Base-by-base conservation (phyloP, 805 yeast genomes). In the Wickerhamomyces subpelliculosus region DNA sequence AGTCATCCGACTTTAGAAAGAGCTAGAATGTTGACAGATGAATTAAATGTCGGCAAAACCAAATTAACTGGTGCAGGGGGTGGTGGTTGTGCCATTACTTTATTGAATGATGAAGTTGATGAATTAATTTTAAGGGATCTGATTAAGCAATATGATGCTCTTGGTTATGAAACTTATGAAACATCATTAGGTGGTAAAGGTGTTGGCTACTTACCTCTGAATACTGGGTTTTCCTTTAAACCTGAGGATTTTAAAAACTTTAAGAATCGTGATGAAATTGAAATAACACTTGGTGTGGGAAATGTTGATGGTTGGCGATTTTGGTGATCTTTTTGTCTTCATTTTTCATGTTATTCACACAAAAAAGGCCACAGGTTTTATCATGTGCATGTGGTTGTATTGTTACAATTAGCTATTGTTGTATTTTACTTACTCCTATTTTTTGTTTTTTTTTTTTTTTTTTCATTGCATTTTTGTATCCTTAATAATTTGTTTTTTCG, bases 11-110 rank as follows among this genome's bases (percentile, higher is more conserved):
- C 82, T n/a, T 67, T 93, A 41, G 98, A 93, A 56, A 66, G 69
- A 36, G 76, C 90, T 22, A 81, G 78, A 51, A 61, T 74, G 17
- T 64, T 76, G n/a, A 72, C 86, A 19, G 89, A 84, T 52, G 70
- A 68, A 36, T 51, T 75, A 40, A 56, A 65, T 4, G 59, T 93
- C 14, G 98, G 98, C 8, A 78, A 83, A 41, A 90, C 98, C 0
- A 93, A 93, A 58, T 71, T 93, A 38, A 93, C 98, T 0, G 98
- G 98, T 30, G 98, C 98, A 0, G 98, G 98, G 26, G 98, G 98
- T 17, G 98, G 98, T 36, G 98, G 98, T 2, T 93, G 98, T 67
- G 95, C 97, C 10, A 82, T 93, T 39, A 93, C 97, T 0, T 62
- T 93, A 27, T 67, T 89, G 13, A 65, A 73, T 34, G 59, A 55